These are phyloP conservation scores for Salmacisia buchloeana DNA, from an alignment of 1,284 basidiomycete genomes.

Conservation along the genomic window DNA sequence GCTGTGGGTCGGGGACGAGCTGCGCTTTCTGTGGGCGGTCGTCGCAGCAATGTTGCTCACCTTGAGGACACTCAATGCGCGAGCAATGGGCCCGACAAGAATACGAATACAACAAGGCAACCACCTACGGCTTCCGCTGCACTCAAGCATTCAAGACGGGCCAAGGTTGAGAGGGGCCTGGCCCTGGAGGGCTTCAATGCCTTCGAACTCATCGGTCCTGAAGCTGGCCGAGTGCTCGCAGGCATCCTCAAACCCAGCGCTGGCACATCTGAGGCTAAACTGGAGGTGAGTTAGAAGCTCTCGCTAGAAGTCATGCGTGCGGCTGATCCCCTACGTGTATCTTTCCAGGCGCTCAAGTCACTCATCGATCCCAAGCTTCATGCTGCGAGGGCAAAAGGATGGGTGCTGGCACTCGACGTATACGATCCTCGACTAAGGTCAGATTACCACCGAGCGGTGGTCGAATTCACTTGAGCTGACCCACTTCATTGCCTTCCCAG, in stretches of 20 bases:
- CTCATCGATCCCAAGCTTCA: not conserved
- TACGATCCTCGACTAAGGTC: slow-evolving; percentile 41
- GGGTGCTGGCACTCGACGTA: slow-evolving; percentile 21
- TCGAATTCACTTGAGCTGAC: not conserved
- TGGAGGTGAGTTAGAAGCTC: slow-evolving; percentile 7
- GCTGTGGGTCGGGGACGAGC: not conserved
- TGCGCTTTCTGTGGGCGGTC: not conserved
- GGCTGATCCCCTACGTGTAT: not conserved
- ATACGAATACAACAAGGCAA: slow-evolving; percentile 41
- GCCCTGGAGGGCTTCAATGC: slow-evolving; percentile 36
- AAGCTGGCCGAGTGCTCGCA: slow-evolving; percentile 24
- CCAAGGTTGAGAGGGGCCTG: too few species aligned
- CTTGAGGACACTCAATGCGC: too few species aligned
- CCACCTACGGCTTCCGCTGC: too few species aligned
- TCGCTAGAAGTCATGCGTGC: not conserved
- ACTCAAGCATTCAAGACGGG: too few species aligned
- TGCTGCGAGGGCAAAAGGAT: slow-evolving; percentile 6
- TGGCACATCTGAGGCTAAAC: not conserved
- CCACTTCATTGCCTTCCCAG: not conserved
- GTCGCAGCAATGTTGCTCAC: too few species aligned
- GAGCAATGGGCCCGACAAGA: too few species aligned
- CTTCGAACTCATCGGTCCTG: slow-evolving; percentile 39
- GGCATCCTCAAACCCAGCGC: slow-evolving; percentile 23
- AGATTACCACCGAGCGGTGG: not conserved
- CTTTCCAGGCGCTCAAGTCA: not conserved